Evolutionary conservation across 805 yeast species (phyloP), one percentile per base, ranked within the genome.

Genomic region (Starmerella sirachaensis): DNA sequence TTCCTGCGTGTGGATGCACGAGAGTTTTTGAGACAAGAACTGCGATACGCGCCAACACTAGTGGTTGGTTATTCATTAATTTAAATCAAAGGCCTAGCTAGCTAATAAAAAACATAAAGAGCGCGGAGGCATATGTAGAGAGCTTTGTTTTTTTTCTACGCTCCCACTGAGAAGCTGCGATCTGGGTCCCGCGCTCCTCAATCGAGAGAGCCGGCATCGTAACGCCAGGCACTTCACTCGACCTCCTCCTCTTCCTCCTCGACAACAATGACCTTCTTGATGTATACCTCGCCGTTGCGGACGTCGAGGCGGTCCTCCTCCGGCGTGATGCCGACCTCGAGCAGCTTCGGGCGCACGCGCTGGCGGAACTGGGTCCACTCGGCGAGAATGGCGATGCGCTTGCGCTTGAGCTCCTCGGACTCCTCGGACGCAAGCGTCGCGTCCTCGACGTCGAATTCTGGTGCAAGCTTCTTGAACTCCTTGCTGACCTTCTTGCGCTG

Each of bases 371-470:
- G 60, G 52, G 62, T 69, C 99, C 99, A 91, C 58, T 81, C 85
- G 56, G 78, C 78, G 57, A 85, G 70, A 56, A 77, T 65, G 53
- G 70, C 69, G 66, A 91, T 80, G 62, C 95, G 84, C 55, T 64
- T 72, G 66, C 83, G 69, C 59, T 85, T 85, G 48, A 84, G 69
- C 58, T 85, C 96, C 67, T 91, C 78, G 51, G 82, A 72, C 53
- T 93, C 94, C 53, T 85, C 79, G 54, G 82, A 79, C 42, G 91
- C 93, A 63, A 85, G 96, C 88, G 84, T 86, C 33, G 88, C 88
- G 64, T 91, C 99, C 46, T 71, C 68, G 64, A 85, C 94, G 51
- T 88, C 97, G 65, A 86, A 91, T 63, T 83, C 85, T 29, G 91
- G 91, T 52, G 85, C 69, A 70, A 80, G 83, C 62, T 82, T 88